Conservation (phyloP, 2,329 filamentous ascomycete species). For the Diplodia scrobiculata region DNA sequence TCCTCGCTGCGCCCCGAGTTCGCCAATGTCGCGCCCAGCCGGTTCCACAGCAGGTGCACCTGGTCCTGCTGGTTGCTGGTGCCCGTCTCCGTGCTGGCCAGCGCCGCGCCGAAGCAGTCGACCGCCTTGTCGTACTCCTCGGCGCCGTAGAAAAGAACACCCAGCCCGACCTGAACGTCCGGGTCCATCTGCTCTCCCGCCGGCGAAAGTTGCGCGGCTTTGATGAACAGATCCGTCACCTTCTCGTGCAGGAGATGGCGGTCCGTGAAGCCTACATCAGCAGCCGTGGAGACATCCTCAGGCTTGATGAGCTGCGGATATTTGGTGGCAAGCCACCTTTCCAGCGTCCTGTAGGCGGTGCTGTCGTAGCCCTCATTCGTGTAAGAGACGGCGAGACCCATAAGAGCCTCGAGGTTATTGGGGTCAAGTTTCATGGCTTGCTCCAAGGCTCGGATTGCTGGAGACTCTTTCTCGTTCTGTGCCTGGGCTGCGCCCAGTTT, state of each 20-base stretch:
- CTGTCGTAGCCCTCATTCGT: constrained; percentile 99
- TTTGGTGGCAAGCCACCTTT: constrained; percentile 94
- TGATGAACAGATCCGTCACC: constrained; percentile 87
- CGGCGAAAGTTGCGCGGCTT: constrained; percentile 87
- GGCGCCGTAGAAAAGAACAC: constrained; percentile 94
- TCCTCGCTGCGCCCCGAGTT: constrained; percentile 93
- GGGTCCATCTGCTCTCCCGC: constrained; percentile 96
- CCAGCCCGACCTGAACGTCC: constrained; percentile 94
- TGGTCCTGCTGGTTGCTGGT: constrained; percentile 81
- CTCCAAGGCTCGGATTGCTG: constrained; percentile 90
- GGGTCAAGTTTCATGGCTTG: constrained; percentile 86
- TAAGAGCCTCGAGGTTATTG: constrained; percentile 82
- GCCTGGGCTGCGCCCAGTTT: constrained; percentile 89
- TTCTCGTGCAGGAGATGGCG: constrained; percentile 85
- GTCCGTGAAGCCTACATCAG: constrained; percentile 93
- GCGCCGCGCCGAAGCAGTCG: constrained; percentile 92
- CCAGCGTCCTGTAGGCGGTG: constrained; percentile 91
- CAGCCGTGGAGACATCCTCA: constrained; percentile 69
- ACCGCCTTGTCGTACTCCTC: constrained; percentile 99
- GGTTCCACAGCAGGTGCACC: constrained; percentile 94
- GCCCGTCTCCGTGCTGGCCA: constrained; percentile 82
- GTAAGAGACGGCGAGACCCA: constrained; percentile 94
- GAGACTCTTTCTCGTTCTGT: constrained; percentile 97
- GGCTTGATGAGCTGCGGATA: constrained; percentile 73
- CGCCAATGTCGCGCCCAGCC: constrained; percentile 90